Evolutionary conservation across 768 basidiomycete species (phyloP), one percentile per base, ranked within the genome.

Genomic region (Ramaria sp.): DNA sequence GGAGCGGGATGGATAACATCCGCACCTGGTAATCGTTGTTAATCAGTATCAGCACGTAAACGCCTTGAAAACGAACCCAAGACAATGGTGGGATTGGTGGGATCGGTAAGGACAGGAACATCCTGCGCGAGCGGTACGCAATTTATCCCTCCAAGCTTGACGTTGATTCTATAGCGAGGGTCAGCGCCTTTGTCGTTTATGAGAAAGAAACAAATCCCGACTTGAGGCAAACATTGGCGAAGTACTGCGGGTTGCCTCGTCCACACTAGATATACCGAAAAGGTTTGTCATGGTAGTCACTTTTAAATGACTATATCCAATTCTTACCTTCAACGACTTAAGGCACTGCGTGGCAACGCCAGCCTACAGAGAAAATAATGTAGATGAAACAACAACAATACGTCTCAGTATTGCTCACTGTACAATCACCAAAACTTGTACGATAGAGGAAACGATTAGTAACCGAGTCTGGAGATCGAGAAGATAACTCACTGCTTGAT

Each of bases 1-100:
- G 90, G 88, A 7, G 87, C 78, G 9, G 90, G 88, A 63, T 91
- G 88, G 41, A 88, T 87, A 30, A 88, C 87, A 66, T 91, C 88
- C 17, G 88, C 88, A 60, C 86, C 84, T 86, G 56, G 11, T 60
- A 43, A 51, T 54, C 52, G 31, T 7, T 10, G 9, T 37, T 31
- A 9, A 15, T 59, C 42, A 47, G 31, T 33, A 22, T n/a, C 2
- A 30, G 30, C 2, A 59, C 50, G 55, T n/a, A 2, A 33, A 19
- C 6, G 31, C 67, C 61, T 17, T 33, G 31, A 17, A n/a, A 42
- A 17, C 58, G 19, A 70, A 77, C 88, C 89, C 78, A 91, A 83
- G 51, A 91, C 80, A 7, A 91, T 80, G 0, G 88, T 88, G 1
- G 88, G 89, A 62, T 82, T 80, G 30, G 78, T 73, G 1, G 82